These are phyloP conservation scores for Vigna radiata DNA, from an alignment of 306 rosid genomes.

Conservation along the genomic window DNA sequence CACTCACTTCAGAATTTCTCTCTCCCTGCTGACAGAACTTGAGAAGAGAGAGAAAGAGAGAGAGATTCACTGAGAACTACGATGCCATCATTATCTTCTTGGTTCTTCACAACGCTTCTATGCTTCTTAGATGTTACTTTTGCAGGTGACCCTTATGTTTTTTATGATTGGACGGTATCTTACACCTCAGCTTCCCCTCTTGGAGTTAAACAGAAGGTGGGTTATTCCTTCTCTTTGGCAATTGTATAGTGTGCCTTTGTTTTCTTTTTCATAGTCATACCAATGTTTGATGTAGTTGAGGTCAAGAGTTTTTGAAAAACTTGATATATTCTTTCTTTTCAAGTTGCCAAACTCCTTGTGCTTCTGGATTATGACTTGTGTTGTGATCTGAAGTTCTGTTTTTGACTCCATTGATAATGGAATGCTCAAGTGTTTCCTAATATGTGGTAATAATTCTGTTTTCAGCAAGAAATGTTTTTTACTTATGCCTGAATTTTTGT, in stretches of 20 bases:
- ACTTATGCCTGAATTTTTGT: constrained; percentile 2
- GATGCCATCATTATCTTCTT: constrained; percentile 54
- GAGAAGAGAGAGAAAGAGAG: constrained; percentile 8
- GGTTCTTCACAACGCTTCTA: constrained; percentile 46
- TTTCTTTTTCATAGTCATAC: not conserved
- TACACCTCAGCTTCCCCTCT: constrained; percentile 73
- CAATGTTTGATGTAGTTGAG: not conserved
- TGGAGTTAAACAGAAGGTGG: constrained; percentile 79
- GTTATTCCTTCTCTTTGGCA: constrained; percentile 32
- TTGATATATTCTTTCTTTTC: not conserved
- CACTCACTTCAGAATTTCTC: constrained; percentile 20
- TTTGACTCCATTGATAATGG: not conserved
- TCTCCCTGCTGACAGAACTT: constrained; percentile 11
- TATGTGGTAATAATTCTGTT: constrained; percentile 1
- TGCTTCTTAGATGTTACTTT: constrained; percentile 57
- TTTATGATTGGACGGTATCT: constrained; percentile 83
- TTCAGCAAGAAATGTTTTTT: constrained; percentile 1
- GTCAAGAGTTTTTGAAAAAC: not conserved
- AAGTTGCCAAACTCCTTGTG: not conserved
- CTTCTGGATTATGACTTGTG: constrained; percentile 5
- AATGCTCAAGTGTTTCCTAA: not conserved
- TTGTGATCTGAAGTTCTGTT: constrained; percentile 7
- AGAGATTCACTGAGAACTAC: constrained; percentile 13
- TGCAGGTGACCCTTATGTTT: constrained; percentile 77
- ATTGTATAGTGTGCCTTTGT: not conserved